These are phyloP conservation scores for Russula virescens DNA, from an alignment of 768 basidiomycete genomes.

Conservation along the genomic window DNA sequence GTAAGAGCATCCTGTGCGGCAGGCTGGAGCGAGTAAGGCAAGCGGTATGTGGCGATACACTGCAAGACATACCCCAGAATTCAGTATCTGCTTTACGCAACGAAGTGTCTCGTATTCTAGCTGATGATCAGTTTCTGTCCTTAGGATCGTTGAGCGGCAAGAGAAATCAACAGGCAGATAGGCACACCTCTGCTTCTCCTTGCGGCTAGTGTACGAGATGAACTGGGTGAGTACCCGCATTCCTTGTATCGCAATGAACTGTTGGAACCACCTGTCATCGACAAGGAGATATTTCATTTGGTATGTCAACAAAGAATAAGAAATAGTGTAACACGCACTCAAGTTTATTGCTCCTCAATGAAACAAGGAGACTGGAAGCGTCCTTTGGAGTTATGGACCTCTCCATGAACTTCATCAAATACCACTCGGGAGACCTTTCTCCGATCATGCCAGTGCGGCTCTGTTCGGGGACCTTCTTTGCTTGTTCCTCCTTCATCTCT, in stretches of 20 bases:
- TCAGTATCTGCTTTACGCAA: slow-evolving; percentile 78
- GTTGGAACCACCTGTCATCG: no score
- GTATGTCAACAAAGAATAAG: not conserved
- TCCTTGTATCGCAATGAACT: no score
- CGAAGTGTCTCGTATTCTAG: slow-evolving; percentile 88
- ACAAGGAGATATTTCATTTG: not conserved
- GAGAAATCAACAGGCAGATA: not conserved
- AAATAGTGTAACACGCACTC: slow-evolving; percentile 41
- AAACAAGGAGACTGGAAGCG: slow-evolving; percentile 69
- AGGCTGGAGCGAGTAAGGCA: slow-evolving; percentile 20
- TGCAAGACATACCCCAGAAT: slow-evolving; percentile 44
- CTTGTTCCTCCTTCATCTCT: slow-evolving; percentile 56
- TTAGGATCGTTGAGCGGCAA: slow-evolving; percentile 25
- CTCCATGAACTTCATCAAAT: slow-evolving; percentile 85
- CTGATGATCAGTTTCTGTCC: slow-evolving; percentile 56
- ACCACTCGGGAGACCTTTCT: slow-evolving; percentile 85
- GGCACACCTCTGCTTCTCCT: slow-evolving; percentile 54
- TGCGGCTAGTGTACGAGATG: slow-evolving; percentile 67
- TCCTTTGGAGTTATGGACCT: slow-evolving; percentile 78
- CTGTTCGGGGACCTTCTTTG: slow-evolving; percentile 52
- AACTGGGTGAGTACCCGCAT: no score
- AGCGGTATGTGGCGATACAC: not conserved
- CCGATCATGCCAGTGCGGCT: slow-evolving; percentile 49
- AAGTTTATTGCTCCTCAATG: slow-evolving; percentile 46
- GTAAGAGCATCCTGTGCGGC: slow-evolving; percentile 69